Conservation (phyloP, 208 protist genomes). For the Acanthamoeba triangularis region DNA sequence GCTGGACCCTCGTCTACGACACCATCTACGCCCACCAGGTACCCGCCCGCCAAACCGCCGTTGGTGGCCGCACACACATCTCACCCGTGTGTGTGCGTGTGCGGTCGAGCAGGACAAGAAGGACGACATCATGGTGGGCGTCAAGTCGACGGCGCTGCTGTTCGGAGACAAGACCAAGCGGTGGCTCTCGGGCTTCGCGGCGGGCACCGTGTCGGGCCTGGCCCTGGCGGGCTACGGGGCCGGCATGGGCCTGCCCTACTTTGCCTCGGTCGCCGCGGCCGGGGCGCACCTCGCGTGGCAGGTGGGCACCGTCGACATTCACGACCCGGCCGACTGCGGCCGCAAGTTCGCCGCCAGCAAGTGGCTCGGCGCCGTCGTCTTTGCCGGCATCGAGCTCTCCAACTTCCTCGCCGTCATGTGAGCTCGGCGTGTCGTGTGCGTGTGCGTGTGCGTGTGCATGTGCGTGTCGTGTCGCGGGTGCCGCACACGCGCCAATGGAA, state of each 20-base stretch:
- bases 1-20: slow-evolving; percentile 94
- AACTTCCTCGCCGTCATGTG: neutral
- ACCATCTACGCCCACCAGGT: slow-evolving; percentile 94
- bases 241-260: slow-evolving; percentile 73
- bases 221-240: slow-evolving; percentile 39
- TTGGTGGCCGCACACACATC: no score
- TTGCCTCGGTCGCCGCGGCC: slow-evolving; percentile 49
- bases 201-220: slow-evolving; percentile 49
- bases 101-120: slow-evolving; percentile 88
- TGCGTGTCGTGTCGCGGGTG: no score
- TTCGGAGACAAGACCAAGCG: slow-evolving; percentile 87
- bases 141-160: slow-evolving; percentile 92
- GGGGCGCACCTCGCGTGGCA: slow-evolving; percentile 86
- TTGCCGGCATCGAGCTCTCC: slow-evolving; percentile 70
- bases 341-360: slow-evolving; percentile 85
- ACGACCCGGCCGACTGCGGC: slow-evolving; percentile 77
- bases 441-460: no score
- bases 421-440: no score
- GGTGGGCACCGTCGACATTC: slow-evolving; percentile 84
- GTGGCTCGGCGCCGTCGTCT: slow-evolving; percentile 65
- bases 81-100: no score
- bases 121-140: slow-evolving; percentile 90
- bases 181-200: slow-evolving; percentile 79
- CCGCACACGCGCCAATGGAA: no score
- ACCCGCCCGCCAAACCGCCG: neutral